Conservation (phyloP, 371 early-diverging fungal genomes). For the Mucor saturninus region DNA sequence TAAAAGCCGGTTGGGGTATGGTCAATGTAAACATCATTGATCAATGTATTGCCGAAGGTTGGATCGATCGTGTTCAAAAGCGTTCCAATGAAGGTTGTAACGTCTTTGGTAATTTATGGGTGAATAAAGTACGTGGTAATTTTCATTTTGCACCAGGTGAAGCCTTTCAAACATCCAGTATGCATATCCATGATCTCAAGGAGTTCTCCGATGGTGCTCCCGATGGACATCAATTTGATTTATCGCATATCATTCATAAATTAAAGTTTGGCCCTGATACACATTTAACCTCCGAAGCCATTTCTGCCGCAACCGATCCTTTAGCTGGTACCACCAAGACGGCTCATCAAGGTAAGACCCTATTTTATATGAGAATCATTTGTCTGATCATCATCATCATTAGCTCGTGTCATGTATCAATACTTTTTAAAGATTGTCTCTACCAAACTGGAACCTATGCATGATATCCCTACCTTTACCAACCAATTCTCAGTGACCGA, state of each 20-base stretch:
- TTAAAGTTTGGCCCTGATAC: constrained; percentile 71
- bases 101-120: constrained; percentile 78
- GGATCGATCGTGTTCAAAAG: constrained; percentile 72
- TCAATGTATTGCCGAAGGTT: constrained; percentile 92
- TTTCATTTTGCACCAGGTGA: constrained; percentile 94
- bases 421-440: constrained; percentile 95
- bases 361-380: too few species aligned
- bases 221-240: constrained; percentile 69
- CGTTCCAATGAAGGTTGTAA: constrained; percentile 92
- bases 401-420: constrained; percentile 68
- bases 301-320: constrained; percentile 74
- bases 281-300: constrained; percentile 26
- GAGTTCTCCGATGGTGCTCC: constrained; percentile 54
- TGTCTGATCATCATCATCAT: background rate
- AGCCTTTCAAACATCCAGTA: constrained; percentile 75
- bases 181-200: constrained; percentile 87
- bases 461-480: constrained; percentile 70
- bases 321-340: constrained; percentile 70
- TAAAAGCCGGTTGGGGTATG: constrained; percentile 82
- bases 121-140: constrained; percentile 93
- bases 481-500: constrained; percentile 96
- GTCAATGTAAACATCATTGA: constrained; percentile 74
- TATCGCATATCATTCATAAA: constrained; percentile 84
- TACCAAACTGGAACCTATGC: constrained; percentile 75
- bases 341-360: constrained; percentile 50